phyloP scores from a whole-genome alignment of 306 rosid species.

The Castanea crenata region DNA sequence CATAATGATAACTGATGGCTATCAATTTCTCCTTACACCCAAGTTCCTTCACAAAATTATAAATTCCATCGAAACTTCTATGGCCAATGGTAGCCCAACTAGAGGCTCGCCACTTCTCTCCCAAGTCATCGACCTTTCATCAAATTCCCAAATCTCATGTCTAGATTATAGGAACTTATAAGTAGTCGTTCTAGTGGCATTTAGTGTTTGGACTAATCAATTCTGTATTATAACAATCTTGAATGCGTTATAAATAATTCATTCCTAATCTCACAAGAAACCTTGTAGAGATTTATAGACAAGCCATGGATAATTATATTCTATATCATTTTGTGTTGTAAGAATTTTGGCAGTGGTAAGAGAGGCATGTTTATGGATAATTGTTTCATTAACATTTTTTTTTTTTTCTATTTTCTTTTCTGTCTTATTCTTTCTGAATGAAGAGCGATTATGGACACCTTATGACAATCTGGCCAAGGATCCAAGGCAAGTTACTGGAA shows the following conservation, averaged over 20 bases:
- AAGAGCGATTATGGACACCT: conserved; percentile 48
- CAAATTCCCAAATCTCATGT: background rate
- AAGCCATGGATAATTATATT: background rate
- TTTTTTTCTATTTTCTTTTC: too few relatives aligned
- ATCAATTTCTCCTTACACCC: too few relatives aligned
- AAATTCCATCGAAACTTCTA: too few relatives aligned
- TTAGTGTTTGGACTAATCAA: background rate
- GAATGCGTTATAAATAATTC: background rate
- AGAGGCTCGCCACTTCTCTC: too few relatives aligned
- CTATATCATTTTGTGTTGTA: background rate
- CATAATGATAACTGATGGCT: too few relatives aligned
- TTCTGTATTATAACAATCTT: background rate
- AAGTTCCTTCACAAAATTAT: too few relatives aligned
- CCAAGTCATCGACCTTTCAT: too few relatives aligned
- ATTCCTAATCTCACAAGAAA: background rate
- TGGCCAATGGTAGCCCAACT: too few relatives aligned
- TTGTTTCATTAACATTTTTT: background rate
- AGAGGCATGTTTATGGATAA: background rate
- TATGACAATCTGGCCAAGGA: conserved; percentile 38
- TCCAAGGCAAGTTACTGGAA: conserved; percentile 32
- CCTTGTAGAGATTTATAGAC: background rate
- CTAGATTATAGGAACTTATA: background rate
- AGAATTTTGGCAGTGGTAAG: background rate
- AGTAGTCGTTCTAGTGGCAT: background rate
- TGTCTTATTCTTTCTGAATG: background rate